Percentiles rank a stretch among this genome's conserved stretches.
phyloP scores from a whole-genome alignment of 345 rosid genomes.

The Lepidium africanum region DNA sequence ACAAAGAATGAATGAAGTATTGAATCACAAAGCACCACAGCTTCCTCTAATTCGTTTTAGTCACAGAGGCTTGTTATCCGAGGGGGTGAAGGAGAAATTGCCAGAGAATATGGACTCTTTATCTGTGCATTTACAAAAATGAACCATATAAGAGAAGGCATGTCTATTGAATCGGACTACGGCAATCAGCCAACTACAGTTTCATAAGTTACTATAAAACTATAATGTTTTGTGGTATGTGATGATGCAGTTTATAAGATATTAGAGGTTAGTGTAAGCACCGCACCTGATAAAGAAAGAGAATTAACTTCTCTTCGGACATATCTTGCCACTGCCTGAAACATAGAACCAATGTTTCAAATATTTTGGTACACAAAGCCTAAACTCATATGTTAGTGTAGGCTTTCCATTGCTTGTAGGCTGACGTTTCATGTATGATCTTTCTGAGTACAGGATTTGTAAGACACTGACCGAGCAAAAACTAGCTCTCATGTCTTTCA shows the following conservation, averaged over 20 bases:
- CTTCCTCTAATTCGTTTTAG: conserved; percentile 19
- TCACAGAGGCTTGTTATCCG: conserved; percentile 34
- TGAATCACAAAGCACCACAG: not conserved
- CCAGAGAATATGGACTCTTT: conserved; percentile 85
- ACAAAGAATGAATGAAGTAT: not conserved
- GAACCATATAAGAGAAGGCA: not conserved
- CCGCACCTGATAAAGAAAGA: conserved; percentile 82
- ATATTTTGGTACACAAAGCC: not conserved
- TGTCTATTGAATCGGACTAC: not conserved
- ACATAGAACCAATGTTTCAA: conserved; percentile 13
- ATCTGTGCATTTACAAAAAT: conserved; percentile 41
- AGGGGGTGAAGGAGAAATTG: conserved; percentile 69
- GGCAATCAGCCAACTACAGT: not conserved
- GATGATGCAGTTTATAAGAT: not conserved
- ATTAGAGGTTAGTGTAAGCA: not conserved
- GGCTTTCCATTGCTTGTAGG: too few species aligned
- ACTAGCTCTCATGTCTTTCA: too few species aligned
- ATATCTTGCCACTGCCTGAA: conserved; percentile 91
- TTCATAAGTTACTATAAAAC: not conserved
- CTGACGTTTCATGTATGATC: too few species aligned
- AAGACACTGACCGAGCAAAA: too few species aligned
- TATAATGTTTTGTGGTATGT: not conserved
- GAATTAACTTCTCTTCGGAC: conserved; percentile 72
- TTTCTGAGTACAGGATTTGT: too few species aligned
- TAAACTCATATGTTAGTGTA: not conserved